Evolutionary conservation across 805 yeast genomes (phyloP).

Genomic region (Priceomyces haplophilus): DNA sequence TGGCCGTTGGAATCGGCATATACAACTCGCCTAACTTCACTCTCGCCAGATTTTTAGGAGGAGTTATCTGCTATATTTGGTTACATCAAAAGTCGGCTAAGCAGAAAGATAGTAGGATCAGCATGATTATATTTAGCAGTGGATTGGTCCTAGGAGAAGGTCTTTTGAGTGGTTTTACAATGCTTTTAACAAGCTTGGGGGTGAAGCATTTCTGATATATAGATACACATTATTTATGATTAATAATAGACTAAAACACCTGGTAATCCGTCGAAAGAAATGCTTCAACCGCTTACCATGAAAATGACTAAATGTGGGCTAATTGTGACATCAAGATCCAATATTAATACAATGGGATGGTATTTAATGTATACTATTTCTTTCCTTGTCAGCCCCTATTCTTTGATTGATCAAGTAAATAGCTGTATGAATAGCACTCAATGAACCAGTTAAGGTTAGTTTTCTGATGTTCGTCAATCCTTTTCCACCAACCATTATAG

Average conservation of each 20-base stretch:
- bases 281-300: too few species aligned
- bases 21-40: slow-evolving; percentile 94
- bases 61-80: slow-evolving; percentile 64
- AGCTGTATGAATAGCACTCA: slow-evolving; percentile 69
- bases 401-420: slow-evolving; percentile 68
- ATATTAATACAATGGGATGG: too few species aligned
- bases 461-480: slow-evolving; percentile 49
- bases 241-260: slow-evolving; percentile 2
- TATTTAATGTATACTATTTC: slow-evolving; percentile 23
- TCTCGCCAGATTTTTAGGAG: slow-evolving; percentile 89
- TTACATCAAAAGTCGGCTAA: slow-evolving; percentile 23
- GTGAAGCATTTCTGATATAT: slow-evolving; percentile 24
- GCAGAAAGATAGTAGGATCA: slow-evolving; percentile 52
- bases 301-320: too few species aligned
- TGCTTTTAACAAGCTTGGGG: slow-evolving; percentile 69
- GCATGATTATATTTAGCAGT: slow-evolving; percentile 82
- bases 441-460: slow-evolving; percentile 64
- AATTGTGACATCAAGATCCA: too few species aligned
- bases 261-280: too few species aligned
- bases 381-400: slow-evolving; percentile 62
- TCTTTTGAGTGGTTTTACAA: slow-evolving; percentile 73
- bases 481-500: slow-evolving; percentile 42
- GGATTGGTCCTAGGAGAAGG: slow-evolving; percentile 96
- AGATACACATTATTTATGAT: slow-evolving; percentile 1
- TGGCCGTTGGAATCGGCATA: slow-evolving; percentile 95